Base-by-base conservation (phyloP, 2,329 filamentous ascomycete genomes). In the Trichoderma polysporum region DNA sequence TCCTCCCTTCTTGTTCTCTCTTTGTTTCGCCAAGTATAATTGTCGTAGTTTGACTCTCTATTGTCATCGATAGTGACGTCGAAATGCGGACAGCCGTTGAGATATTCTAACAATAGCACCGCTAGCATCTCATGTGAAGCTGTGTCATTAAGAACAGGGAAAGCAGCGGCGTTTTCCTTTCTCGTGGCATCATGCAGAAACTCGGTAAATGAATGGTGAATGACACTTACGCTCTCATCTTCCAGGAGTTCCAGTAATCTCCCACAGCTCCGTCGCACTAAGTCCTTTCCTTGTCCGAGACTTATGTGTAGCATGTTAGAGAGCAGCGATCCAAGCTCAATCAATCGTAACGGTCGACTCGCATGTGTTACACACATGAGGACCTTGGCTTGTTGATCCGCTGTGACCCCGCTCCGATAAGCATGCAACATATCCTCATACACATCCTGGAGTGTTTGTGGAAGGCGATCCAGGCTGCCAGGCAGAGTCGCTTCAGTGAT, bases 401-500 rank as follows among this genome's bases (percentile, higher is more conserved):
- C 19, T 39, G 53, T 39, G 33, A 57, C 53, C 37, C 53, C 53
- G 33, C 53, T 57, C 13, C 53, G 53, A 39, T n/a, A 15, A 10
- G 53, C 33, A 39, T 57, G 53, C 22, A 57, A 57, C 53, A 57
- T 39, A 10, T 19, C n/a, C 9, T 45, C 41, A 22, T 45, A 45
- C n/a, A 45, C 41, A 3, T 45, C 41, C 22, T 39, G 33, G 15
- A 57, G 53, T n/a, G 53, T 57, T 39, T 19, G 33, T 27, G 53
- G 33, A 27, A 57, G 53, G 15, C 53, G 53, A 17, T 57, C 53
- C 9, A 57, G 53, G 2, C 53, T 57, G 22, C 15, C 33, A 7
- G 53, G 53, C 53, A 57, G 53, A 39, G 53, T 57, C 53, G 37
- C 53, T 57, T 57, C 53, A 25, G 53, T 57, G 33, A 57, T 39